A percentile compares a stretch with the other conserved stretches of the same genome.
Conservation (phyloP, 2,329 filamentous ascomycete species). For the Aspergillus pseudoterreus region DNA sequence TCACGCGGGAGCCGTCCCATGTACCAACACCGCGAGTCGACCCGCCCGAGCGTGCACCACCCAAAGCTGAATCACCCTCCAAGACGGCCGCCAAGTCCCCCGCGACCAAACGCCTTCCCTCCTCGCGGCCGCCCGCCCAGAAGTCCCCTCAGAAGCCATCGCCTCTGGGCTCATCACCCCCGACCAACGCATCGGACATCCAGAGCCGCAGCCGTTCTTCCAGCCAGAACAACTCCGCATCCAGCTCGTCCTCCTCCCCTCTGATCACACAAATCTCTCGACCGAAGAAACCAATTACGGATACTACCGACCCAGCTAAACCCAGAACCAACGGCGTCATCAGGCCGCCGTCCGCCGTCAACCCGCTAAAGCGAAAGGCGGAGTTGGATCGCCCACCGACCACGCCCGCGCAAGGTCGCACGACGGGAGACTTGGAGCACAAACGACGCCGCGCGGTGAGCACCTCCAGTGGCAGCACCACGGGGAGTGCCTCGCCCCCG, state of each 20-base stretch:
- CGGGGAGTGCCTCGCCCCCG: conserved; percentile 39
- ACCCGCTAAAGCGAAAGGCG: conserved; percentile 41
- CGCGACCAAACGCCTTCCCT: conserved; percentile 32
- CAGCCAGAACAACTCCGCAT: conserved; percentile 41
- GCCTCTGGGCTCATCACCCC: conserved; percentile 58
- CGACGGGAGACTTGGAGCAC: conserved; percentile 39
- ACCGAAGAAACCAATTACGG: conserved; percentile 20
- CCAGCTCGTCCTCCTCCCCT: conserved; percentile 46
- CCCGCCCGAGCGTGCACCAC: conserved; percentile 18
- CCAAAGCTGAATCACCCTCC: conserved; percentile 21
- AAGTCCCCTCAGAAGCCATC: conserved; percentile 58
- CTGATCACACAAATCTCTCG: conserved; percentile 38
- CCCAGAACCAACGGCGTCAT: conserved; percentile 25
- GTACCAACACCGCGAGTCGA: conserved; percentile 23
- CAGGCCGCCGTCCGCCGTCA: conserved; percentile 25
- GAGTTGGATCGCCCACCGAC: conserved; percentile 27
- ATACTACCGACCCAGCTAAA: conserved; percentile 18
- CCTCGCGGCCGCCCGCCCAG: conserved; percentile 40
- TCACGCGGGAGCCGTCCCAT: conserved; percentile 16
- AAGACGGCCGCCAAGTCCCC: conserved; percentile 27
- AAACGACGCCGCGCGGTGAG: conserved; percentile 37
- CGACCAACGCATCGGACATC: conserved; percentile 58
- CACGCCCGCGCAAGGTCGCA: conserved; percentile 21
- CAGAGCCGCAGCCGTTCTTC: conserved; percentile 43
- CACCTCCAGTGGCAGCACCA: conserved; percentile 41